Evolutionary conservation across 805 yeast genomes (phyloP), one percentile per base, ranked within the genome.

Genomic region (Pichia nakasei): DNA sequence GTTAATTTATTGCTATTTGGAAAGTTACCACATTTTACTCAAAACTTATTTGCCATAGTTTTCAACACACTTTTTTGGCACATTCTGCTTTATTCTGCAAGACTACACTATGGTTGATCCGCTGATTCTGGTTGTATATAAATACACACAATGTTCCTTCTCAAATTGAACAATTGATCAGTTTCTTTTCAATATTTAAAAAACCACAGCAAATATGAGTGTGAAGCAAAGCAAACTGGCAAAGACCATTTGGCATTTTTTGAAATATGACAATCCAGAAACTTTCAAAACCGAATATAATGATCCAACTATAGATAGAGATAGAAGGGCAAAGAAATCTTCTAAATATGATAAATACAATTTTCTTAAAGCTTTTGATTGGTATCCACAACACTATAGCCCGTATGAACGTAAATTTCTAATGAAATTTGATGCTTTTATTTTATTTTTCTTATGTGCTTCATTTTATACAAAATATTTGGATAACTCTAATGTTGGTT

Each of bases 401-500:
- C 17, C 46, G 1, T 50, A 48, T 39, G 55, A 52, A 27, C 44
- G 45, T 21, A 45, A 46, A 22, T 47, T 47, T 24, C 39, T 52
- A 7, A 12, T 48, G 22, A 52, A 48, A 26, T 41, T 48, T 37
- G 55, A 52, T 22, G 19, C 39, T 8, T 34, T 33, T 7, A 39
- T 52, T 9, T 37, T 53, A 12, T 37, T 52, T 13, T 53, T 53
- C 33, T 35, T 53, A 5, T 65, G 71, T 48, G 57, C 69, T 5
- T 24, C 77, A 1, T 80, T 80, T 58, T 82, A 84, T 82, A 75
- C 80, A 43, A 81, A 81, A 56, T 75, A 77, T 43, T 63, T 82
- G 38, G 87, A 82, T 54, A 71, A 70, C 44, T 65, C 75, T 36
- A 82, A 81, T 56, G 63, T 77, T 43, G 74, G 68, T 48, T 80